A percentile compares a stretch with the other conserved stretches of the same genome.
Evolutionary conservation across 345 rosid genomes (phyloP).

Genomic region (Angophora floribunda): DNA sequence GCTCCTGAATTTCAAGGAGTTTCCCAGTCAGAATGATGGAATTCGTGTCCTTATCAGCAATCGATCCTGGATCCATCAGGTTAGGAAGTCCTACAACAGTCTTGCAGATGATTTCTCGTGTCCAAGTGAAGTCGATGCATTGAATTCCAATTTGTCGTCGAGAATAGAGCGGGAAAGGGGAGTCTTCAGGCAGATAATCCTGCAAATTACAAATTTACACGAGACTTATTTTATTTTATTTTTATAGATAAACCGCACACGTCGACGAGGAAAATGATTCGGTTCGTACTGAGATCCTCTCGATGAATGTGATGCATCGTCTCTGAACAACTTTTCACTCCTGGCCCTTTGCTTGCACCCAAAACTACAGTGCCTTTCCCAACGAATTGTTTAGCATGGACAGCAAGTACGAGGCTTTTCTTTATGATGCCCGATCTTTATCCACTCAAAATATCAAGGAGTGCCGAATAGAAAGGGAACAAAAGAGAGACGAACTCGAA

Average conservation of each 20-base stretch:
- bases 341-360: not conserved
- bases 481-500: not conserved
- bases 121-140: not conserved
- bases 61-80: not conserved
- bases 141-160: not conserved
- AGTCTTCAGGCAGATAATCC: not conserved
- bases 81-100: not conserved
- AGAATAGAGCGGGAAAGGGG: not conserved
- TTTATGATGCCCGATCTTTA: not conserved
- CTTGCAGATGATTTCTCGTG: not conserved
- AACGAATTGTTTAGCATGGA: not conserved
- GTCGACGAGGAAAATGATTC: not conserved
- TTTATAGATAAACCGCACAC: not conserved
- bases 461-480: not conserved
- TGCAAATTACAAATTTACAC: not conserved
- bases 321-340: not conserved
- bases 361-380: not conserved
- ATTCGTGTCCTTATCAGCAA: not conserved
- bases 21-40: not conserved
- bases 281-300: not conserved
- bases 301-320: not conserved
- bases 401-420: not conserved
- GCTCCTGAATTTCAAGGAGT: not conserved
- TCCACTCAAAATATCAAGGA: not conserved
- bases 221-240: not conserved